These are phyloP conservation scores for Carallia pectinifolia DNA, from an alignment of 345 rosid species.

Conservation along the genomic window DNA sequence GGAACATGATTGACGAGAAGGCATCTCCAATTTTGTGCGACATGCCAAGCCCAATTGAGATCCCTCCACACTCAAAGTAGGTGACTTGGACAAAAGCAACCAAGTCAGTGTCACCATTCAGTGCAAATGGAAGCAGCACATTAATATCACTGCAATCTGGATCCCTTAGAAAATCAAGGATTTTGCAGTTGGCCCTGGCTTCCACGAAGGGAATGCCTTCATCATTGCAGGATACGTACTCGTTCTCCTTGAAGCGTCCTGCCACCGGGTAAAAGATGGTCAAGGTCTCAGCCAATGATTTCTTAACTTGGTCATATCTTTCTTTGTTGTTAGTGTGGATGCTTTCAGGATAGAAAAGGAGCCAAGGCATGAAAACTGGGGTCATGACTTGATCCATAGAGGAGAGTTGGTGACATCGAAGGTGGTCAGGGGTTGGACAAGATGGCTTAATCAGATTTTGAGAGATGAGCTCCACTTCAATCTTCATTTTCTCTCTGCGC, in stretches of 20 bases:
- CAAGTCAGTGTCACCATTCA: not conserved
- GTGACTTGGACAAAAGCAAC: constrained; percentile 10
- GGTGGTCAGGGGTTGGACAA: constrained; percentile 27
- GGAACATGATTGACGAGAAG: not conserved
- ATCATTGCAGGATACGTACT: constrained; percentile 27
- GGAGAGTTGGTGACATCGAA: constrained; percentile 17
- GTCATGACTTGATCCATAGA: constrained; percentile 30
- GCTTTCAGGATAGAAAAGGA: constrained; percentile 9
- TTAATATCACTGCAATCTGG: constrained; percentile 9
- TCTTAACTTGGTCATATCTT: constrained; percentile 17
- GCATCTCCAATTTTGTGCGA: constrained; percentile 19
- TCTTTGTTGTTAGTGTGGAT: not conserved
- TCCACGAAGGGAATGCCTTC: constrained; percentile 35
- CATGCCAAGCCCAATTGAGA: constrained; percentile 6
- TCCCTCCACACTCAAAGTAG: constrained; percentile 7
- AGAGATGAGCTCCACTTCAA: constrained; percentile 30
- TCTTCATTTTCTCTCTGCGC: not conserved
- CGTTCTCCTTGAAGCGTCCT: constrained; percentile 10
- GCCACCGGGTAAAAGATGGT: constrained; percentile 36
- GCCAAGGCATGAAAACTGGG: constrained; percentile 11
- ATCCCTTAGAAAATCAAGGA: constrained; percentile 27
- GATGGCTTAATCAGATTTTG: constrained; percentile 30
- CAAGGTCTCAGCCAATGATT: constrained; percentile 39
- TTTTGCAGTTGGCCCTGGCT: constrained; percentile 27
- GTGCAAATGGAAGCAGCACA: constrained; percentile 28